These are phyloP conservation scores for Clarireedia monteithiana DNA, from an alignment of 2,329 filamentous ascomycete species.

Conservation along the genomic window DNA sequence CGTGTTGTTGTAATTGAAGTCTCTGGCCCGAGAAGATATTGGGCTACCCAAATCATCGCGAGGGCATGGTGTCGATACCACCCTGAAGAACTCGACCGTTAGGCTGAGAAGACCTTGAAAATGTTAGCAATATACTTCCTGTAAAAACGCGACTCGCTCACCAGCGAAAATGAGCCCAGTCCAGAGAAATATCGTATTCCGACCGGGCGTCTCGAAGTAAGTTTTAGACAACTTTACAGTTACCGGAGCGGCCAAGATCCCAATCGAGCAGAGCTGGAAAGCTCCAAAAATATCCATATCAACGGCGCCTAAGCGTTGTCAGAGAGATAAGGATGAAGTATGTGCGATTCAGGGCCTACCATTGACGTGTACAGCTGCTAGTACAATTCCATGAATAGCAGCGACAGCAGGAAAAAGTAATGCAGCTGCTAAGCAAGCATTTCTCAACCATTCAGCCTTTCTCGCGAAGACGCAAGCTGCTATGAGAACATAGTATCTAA, in stretches of 20 bases:
- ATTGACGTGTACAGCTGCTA: constrained; percentile 50
- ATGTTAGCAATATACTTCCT: constrained; percentile 5
- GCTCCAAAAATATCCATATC: constrained; percentile 64
- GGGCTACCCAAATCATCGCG: constrained; percentile 33
- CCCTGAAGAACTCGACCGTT: constrained; percentile 57
- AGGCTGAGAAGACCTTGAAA: constrained; percentile 48
- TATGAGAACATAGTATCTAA: constrained; percentile 56
- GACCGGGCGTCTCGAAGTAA: constrained; percentile 55
- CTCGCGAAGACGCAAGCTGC: constrained; percentile 55
- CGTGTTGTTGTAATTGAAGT: constrained; percentile 37
- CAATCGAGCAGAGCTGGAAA: constrained; percentile 60
- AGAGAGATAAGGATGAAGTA: not conserved
- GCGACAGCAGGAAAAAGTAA: constrained; percentile 56
- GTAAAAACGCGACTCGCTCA: constrained; percentile 24
- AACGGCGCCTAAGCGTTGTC: constrained; percentile 41
- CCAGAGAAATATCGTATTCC: constrained; percentile 62
- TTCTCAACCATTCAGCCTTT: constrained; percentile 52
- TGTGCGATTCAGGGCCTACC: constrained; percentile 34
- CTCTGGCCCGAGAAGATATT: constrained; percentile 28
- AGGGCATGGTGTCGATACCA: constrained; percentile 36
- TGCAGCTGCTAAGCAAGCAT: constrained; percentile 55
- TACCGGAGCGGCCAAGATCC: constrained; percentile 54
- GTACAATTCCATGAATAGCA: constrained; percentile 54
- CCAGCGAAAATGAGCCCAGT: constrained; percentile 52
- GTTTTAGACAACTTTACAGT: constrained; percentile 54